Percentiles rank a stretch among this genome's conserved stretches.
These are phyloP conservation scores for Laburnicola sp. DNA, from an alignment of 2,329 filamentous ascomycete species.

Conservation along the genomic window DNA sequence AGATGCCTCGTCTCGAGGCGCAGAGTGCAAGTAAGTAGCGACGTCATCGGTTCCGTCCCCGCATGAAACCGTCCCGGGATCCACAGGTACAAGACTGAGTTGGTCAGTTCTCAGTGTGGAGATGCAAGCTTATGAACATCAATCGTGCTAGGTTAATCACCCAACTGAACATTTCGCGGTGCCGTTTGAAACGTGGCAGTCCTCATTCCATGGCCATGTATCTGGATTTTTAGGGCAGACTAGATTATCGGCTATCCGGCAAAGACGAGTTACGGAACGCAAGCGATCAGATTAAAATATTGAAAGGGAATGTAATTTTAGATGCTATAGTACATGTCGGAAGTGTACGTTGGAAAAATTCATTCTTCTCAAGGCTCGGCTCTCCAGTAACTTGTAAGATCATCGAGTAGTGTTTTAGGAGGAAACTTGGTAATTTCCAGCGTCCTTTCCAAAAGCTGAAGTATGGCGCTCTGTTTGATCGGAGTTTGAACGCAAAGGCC, in stretches of 20 bases:
- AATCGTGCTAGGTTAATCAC: too few species aligned
- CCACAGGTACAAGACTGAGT: too few species aligned
- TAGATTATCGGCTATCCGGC: not conserved
- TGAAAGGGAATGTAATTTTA: not conserved
- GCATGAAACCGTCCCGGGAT: too few species aligned
- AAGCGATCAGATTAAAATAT: not conserved
- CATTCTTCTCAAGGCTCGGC: slow-evolving; percentile 20
- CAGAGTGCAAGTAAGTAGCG: not conserved
- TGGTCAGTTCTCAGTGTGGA: too few species aligned
- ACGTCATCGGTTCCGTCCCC: not conserved
- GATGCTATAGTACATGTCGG: not conserved
- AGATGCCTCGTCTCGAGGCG: slow-evolving; percentile 3
- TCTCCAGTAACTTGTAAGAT: slow-evolving; percentile 36
- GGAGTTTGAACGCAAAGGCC: slow-evolving; percentile 38
- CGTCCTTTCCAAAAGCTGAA: slow-evolving; percentile 32
- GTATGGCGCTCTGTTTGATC: slow-evolving; percentile 29
- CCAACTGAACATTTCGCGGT: too few species aligned
- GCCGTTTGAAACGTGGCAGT: too few species aligned
- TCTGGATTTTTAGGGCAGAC: too few species aligned
- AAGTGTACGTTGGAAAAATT: not conserved
- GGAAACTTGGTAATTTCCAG: slow-evolving; percentile 37
- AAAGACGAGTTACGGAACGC: not conserved
- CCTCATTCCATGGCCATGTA: too few species aligned
- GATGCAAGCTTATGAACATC: too few species aligned
- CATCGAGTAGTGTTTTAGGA: slow-evolving; percentile 31